Evolutionary conservation across 2,329 filamentous ascomycete species (phyloP), one percentile per base, ranked within the genome.

Genomic region (Neofusicoccum sp.): DNA sequence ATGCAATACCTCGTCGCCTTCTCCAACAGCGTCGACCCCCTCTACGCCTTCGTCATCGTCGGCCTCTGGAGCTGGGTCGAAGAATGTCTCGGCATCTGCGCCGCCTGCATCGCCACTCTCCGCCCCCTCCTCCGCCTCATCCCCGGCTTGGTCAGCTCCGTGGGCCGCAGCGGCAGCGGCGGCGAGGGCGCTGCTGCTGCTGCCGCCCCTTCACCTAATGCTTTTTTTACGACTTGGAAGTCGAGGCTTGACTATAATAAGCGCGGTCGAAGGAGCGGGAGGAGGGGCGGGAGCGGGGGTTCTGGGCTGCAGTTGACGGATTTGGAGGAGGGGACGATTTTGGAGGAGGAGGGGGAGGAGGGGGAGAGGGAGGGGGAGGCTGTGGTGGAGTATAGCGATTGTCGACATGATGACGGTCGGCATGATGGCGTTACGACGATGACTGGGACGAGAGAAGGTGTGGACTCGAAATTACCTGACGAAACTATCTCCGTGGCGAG

Each of bases 1-100:
- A 45, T 61, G 36, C 33, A 61, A 29, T 61, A 50, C 37, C 28
- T 44, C n/a, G 47, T 43, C n/a, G 58, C 33, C 36, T 61, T 61
- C 58, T 45, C 47, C 29, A 36, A 50, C 47, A 49, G 28, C 3
- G 11, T 28, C n/a, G 58, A 61, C 37, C 45, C 48, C 3, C 58
- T 61, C 9, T 11, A 16, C 0, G 48, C 47, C n/a, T 49, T 61
- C 22, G 47, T 50, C 3, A 45, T 39, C n/a, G 33, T 50, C 29
- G 58, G 36, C 29, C 31, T 50, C 16, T 44, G 47, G 37, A 44
- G 45, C 4, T 50, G 47, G 36, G 29, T 61, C 28, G 58, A 61
- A n/a, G 45, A 61, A 36, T 49, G 45, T 1, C 11, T 44, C 5
- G 58, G 58, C 45, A 61, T 61, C 31, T 61, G 47, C 47, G 58